Conservation (phyloP, 106 monocot species). For the Platanthera guangdongensis region DNA sequence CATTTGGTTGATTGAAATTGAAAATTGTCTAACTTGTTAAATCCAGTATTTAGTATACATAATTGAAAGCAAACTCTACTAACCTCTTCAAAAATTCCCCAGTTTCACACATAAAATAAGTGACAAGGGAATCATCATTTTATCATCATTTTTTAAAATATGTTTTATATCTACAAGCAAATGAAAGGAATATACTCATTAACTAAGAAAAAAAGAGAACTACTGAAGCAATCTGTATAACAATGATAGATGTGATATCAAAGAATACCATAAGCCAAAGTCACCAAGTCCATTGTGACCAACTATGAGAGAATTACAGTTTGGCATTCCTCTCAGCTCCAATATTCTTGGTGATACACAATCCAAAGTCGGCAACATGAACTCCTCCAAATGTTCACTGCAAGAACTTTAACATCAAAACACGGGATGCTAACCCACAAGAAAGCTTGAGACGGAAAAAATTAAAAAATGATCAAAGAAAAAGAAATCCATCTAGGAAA, state of each 20-base stretch:
- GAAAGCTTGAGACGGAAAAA: not conserved
- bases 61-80: too few species aligned
- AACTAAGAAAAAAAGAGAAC: not conserved
- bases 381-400: conserved; percentile 65
- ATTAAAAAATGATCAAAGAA: not conserved
- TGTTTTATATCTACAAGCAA: too few species aligned
- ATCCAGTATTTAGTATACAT: too few species aligned
- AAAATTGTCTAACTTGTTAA: too few species aligned
- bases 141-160: too few species aligned
- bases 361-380: conserved; percentile 44
- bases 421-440: not conserved
- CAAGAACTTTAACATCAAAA: conserved; percentile 15
- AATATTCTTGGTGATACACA: conserved; percentile 22
- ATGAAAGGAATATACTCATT: not conserved
- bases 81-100: too few species aligned
- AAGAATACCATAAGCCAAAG: conserved; percentile 78
- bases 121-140: too few species aligned
- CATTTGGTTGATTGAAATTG: too few species aligned
- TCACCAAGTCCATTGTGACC: conserved; percentile 65
- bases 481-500: not conserved
- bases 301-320: conserved; percentile 34
- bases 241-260: not conserved
- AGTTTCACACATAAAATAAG: too few species aligned
- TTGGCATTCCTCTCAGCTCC: conserved; percentile 64
- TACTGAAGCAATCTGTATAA: not conserved